Base-by-base conservation (phyloP, 306 rosid genomes). In the Rosa multiflora region DNA sequence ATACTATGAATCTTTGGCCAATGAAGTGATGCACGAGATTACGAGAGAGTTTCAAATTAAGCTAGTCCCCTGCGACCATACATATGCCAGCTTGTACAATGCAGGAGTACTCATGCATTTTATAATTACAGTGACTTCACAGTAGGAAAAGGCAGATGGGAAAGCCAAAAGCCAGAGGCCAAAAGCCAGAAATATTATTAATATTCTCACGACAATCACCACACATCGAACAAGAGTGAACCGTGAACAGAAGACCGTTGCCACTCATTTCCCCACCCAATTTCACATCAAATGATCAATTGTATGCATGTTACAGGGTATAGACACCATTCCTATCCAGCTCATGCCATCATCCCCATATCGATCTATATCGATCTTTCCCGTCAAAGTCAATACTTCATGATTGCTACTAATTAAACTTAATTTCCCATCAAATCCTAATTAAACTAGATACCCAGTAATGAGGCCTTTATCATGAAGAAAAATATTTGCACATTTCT, bases 51-150 rank as follows among this genome's bases (percentile, higher is more conserved):
- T 58, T 23, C 35, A 58, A 58, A 21, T 21, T 7, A 58, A 10
- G 64, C 35, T 6, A 58, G 47, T 8, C 35, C 32, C 4, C 5
- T 58, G 32, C 64, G 3, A 26, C 14, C 5, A 17, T 53, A 21
- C 21, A 53, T 12, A 53, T 74, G 77, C 49, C 52, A 56, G 23
- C 44, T 61, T 26, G 58, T 59, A 46, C 71, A 58, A 17, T 58
- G 14, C 12, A 69, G 13, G 37, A 52, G 26, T 47, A 26, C 26
- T 32, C 47, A 32, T 53, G 51, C 49, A 37, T 35, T 3, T 29
- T 7, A 51, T 10, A 55, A 18, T 39, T 73, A 74, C 69, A 75
- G 79, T 11, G 70, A 75, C 79, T 75, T 44, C 32, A 75, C 44
- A 46, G 7, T 26, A 42, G 40, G 37, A 32, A 55, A 42, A 56